phyloP scores from a whole-genome alignment of 2,329 filamentous ascomycete genomes.

The Sporothrix luriei region DNA sequence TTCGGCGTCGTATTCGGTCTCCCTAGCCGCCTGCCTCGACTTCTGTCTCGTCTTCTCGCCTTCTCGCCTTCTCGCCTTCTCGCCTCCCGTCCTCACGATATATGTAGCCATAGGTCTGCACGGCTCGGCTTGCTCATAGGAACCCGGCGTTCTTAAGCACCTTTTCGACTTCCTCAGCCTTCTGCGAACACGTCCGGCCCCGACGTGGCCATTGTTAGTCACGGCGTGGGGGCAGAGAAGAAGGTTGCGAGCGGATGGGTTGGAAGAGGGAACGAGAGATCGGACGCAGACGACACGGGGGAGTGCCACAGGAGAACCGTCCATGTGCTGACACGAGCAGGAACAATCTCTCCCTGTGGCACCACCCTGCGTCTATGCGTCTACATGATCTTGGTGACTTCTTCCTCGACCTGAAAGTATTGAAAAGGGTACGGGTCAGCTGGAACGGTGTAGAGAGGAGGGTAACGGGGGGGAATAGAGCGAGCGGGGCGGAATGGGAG shows the following conservation, averaged over 20 bases:
- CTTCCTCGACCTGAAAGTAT: slow-evolving; percentile 75
- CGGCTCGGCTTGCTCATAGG: slow-evolving; percentile 40
- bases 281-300: neutral
- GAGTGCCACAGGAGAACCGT: neutral
- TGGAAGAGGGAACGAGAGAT: slow-evolving; percentile 19
- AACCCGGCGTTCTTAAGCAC: slow-evolving; percentile 49
- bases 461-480: neutral
- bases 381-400: slow-evolving; percentile 88
- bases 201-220: slow-evolving; percentile 31
- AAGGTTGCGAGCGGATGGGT: neutral
- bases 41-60: neutral
- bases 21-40: no score
- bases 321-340: neutral
- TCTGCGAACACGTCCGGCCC: slow-evolving; percentile 37
- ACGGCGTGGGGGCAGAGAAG: slow-evolving; percentile 8
- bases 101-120: neutral
- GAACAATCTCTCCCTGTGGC: neutral
- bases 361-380: slow-evolving; percentile 28
- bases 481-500: neutral
- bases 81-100: neutral
- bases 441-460: slow-evolving; percentile 35
- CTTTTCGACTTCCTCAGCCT: slow-evolving; percentile 44
- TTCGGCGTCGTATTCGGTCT: neutral
- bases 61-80: neutral
- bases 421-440: slow-evolving; percentile 54